These are phyloP conservation scores for Echinosophora koreensis DNA, from an alignment of 306 rosid genomes.

Conservation along the genomic window DNA sequence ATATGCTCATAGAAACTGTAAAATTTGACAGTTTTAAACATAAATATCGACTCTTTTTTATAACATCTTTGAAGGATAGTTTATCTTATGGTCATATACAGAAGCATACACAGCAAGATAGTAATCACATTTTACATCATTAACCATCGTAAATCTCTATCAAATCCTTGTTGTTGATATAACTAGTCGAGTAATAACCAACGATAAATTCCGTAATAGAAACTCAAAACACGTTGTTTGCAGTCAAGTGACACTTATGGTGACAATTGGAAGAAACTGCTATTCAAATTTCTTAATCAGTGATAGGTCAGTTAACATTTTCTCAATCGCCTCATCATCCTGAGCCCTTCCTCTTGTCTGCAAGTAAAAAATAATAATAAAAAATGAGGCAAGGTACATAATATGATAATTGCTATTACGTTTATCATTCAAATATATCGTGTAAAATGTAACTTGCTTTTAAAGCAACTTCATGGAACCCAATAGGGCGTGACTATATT, in stretches of 20 bases:
- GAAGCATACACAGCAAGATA: not conserved
- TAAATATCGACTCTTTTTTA: no score
- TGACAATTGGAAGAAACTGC: constrained; percentile 3
- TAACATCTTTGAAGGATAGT: not conserved
- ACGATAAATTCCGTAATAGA: not conserved
- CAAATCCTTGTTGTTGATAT: not conserved
- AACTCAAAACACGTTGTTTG: constrained; percentile 22
- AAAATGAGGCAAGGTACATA: not conserved
- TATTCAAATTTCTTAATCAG: constrained; percentile 91
- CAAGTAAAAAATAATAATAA: constrained; percentile 30
- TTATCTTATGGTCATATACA: not conserved
- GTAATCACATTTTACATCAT: not conserved
- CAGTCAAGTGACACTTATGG: not conserved
- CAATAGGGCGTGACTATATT: not conserved
- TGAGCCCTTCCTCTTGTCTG: constrained; percentile 95
- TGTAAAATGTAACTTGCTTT: constrained; percentile 6
- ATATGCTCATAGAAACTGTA: no score
- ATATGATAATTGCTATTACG: not conserved
- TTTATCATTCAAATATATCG: constrained; percentile 14
- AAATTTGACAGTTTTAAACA: no score
- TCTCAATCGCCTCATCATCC: constrained; percentile 94
- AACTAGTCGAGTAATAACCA: constrained; percentile 3
- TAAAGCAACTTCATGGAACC: constrained; percentile 11
- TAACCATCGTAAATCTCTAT: not conserved
- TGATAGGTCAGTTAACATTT: constrained; percentile 87